phyloP scores from a whole-genome alignment of 495 filamentous ascomycete species.

The Xylaria intraflava region DNA sequence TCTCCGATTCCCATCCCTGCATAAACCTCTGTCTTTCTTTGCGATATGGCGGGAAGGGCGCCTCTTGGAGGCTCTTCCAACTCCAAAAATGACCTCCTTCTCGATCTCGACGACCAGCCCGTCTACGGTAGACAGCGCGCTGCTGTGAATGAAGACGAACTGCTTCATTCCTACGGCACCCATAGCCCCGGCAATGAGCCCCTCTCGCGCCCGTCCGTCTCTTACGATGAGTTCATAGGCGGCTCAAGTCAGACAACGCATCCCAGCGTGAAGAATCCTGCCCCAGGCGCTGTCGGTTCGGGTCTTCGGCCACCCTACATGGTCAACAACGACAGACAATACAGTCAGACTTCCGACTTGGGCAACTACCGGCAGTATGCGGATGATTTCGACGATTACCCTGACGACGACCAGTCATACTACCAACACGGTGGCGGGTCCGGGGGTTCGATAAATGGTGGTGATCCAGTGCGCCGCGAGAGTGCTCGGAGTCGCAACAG shows the following conservation, averaged over 20 bases:
- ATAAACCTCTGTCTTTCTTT: conserved; percentile 27
- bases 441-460: conserved; percentile 41
- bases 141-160: conserved; percentile 68
- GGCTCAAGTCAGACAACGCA: conserved; percentile 35
- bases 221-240: conserved; percentile 93
- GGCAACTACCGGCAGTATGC: conserved; percentile 88
- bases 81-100: conserved; percentile 61
- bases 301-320: conserved; percentile 55
- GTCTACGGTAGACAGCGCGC: conserved; percentile 68
- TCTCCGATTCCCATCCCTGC: conserved; percentile 22
- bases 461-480: conserved; percentile 43
- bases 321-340: conserved; percentile 46
- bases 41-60: conserved; percentile 61
- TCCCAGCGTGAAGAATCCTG: conserved; percentile 38
- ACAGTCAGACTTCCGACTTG: conserved; percentile 78
- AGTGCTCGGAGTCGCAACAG: conserved; percentile 72
- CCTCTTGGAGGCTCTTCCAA: conserved; percentile 51
- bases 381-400: conserved; percentile 68
- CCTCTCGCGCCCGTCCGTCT: conserved; percentile 72
- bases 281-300: conserved; percentile 23
- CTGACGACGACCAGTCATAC: conserved; percentile 66
- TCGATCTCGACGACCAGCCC: conserved; percentile 67
- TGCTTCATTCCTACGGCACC: conserved; percentile 58
- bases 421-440: conserved; percentile 55
- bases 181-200: conserved; percentile 39